Base-by-base conservation (phyloP, 2,329 filamentous ascomycete genomes). In the Clarireedia hainanense region DNA sequence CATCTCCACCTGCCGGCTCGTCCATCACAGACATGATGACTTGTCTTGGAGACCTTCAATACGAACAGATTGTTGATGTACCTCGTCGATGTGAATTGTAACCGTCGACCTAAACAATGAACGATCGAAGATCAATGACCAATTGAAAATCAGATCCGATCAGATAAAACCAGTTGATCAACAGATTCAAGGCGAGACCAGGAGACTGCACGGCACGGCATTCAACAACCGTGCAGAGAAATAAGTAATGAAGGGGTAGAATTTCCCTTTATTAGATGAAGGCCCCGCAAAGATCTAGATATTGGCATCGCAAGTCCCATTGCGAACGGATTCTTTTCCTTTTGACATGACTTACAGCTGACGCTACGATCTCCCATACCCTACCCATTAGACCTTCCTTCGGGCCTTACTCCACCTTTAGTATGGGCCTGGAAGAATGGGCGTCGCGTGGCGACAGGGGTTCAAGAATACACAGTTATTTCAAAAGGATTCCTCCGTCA, bases 371-470 rank as follows among this genome's bases (percentile, higher is more conserved):
- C 2, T 23, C 30, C 30, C 30, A 14, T 34, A 34, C 30, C 30
- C 30, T 30, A 30, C 27, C 27, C 27, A 30, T 30, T 10, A 30
- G 7, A 30, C 27, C 27, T 34, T 34, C 30, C 30, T 34, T 34
- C 30, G 30, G 30, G 30, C 30, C 10, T 34, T 42, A 42, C 39
- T 42, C 39, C 39, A 42, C 17, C 39, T 42, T 42, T 42, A 15
- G 7, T 2, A n/a, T 42, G 39, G 9, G 15, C 39, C 15, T 14
- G 5, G 39, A 42, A 42, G 10, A 10, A 45, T 40, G 27, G 39
- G 49, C 39, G 26, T 52, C 42, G 40, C 20, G 46, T 52, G 42
- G 42, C 30, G 42, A 39, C 20, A 52, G 34, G 50, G 50, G n/a
- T 39, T 3, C 3, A 27, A 47, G 20, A 17, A 39, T 20, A 20